phyloP scores from a whole-genome alignment of 768 basidiomycete genomes.

The Melanogaster broomeanus region DNA sequence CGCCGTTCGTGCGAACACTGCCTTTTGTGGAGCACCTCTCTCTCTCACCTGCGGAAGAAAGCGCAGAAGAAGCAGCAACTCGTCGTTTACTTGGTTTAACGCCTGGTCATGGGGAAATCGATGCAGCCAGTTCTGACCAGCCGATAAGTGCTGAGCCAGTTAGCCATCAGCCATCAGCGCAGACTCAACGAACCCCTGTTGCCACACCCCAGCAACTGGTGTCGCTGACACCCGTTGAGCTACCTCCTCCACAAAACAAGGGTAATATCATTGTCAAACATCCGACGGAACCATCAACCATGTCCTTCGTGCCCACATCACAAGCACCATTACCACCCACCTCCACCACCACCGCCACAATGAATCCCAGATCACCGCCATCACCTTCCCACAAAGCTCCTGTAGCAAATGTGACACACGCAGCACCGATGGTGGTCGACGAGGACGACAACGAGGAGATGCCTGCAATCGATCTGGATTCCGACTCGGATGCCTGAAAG shows the following conservation, averaged over 20 bases:
- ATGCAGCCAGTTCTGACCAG: not conserved
- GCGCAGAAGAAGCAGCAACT: slow-evolving; percentile 56
- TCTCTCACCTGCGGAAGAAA: slow-evolving; percentile 63
- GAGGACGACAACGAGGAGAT: slow-evolving; percentile 74
- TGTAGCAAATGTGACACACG: not conserved
- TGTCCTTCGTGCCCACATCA: not conserved
- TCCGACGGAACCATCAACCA: not conserved
- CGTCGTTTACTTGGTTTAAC: slow-evolving; percentile 44
- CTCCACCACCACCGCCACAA: not conserved
- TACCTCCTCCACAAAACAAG: slow-evolving; percentile 3
- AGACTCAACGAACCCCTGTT: not conserved
- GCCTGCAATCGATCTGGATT: slow-evolving; percentile 75
- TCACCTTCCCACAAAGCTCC: slow-evolving; percentile 5
- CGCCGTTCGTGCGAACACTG: slow-evolving; percentile 68
- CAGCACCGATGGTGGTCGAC: slow-evolving; percentile 21
- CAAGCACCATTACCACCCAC: not conserved
- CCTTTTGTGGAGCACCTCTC: slow-evolving; percentile 64
- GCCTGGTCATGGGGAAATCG: slow-evolving; percentile 8
- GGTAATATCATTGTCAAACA: not conserved
- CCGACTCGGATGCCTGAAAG: slow-evolving; percentile 62
- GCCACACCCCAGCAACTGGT: not conserved
- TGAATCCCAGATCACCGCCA: not conserved
- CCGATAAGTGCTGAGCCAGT: not conserved
- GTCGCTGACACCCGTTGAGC: not conserved
- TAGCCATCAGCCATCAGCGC: not conserved